Evolutionary conservation across 1,284 basidiomycete species (phyloP).

Genomic region (Ustilago hordei): DNA sequence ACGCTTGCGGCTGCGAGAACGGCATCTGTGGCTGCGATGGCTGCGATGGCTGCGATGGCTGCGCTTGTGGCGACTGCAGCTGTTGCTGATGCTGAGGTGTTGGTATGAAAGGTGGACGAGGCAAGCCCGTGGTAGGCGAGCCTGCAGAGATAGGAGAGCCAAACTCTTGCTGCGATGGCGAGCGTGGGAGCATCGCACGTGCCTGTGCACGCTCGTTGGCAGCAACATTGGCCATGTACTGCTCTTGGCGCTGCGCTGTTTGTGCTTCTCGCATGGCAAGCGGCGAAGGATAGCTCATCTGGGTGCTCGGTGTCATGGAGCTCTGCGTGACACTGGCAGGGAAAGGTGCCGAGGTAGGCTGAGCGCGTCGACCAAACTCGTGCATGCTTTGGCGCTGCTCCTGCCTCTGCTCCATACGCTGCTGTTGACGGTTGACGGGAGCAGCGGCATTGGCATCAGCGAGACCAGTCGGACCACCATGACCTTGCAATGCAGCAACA

Average conservation of each 20-base stretch:
- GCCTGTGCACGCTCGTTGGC: slow-evolving; percentile 52
- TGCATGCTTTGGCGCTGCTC: slow-evolving; percentile 52
- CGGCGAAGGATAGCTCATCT: slow-evolving; percentile 61
- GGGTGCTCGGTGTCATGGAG: slow-evolving; percentile 48
- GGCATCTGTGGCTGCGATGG: slow-evolving; percentile 10
- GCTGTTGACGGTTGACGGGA: slow-evolving; percentile 42
- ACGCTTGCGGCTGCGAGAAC: slow-evolving; percentile 37
- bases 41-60: slow-evolving; percentile 14
- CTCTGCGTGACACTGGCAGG: slow-evolving; percentile 54
- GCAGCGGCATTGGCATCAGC: slow-evolving; percentile 35
- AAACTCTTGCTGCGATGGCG: slow-evolving; percentile 35
- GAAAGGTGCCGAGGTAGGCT: slow-evolving; percentile 67
- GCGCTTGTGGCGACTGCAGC: slow-evolving; percentile 5
- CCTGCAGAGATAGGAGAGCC: slow-evolving; percentile 23
- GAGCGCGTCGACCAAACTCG: slow-evolving; percentile 51
- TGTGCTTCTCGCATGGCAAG: slow-evolving; percentile 65
- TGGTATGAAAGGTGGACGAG: slow-evolving; percentile 27
- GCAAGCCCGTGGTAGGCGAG: slow-evolving; percentile 27
- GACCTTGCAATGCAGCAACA: slow-evolving; percentile 71
- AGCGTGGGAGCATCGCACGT: slow-evolving; percentile 38
- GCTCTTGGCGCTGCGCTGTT: slow-evolving; percentile 60
- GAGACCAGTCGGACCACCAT: slow-evolving; percentile 39
- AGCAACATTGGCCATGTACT: slow-evolving; percentile 58
- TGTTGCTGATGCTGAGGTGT: slow-evolving; percentile 20
- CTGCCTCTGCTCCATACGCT: slow-evolving; percentile 36